phyloP scores from a whole-genome alignment of 2,329 filamentous ascomycete species.

The Metarhizium album region DNA sequence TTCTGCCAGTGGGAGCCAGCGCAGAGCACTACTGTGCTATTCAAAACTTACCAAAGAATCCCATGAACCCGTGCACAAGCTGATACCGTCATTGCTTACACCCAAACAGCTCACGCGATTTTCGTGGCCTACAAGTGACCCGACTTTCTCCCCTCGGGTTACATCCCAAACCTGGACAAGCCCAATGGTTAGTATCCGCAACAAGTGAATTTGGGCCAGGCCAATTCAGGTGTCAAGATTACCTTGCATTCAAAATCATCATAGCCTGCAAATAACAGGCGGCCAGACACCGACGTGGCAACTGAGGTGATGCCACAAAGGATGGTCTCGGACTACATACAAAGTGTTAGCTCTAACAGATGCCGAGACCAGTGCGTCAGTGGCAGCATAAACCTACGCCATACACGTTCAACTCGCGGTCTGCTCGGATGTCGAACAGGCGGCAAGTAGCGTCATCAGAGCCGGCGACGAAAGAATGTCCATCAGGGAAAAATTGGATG shows the following conservation, averaged over 20 bases:
- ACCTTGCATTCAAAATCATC: conserved; percentile 99
- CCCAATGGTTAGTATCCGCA: neutral
- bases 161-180: conserved; percentile 81
- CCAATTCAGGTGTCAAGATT: conserved; percentile 11
- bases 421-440: conserved; percentile 93
- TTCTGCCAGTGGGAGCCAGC: neutral
- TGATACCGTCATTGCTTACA: conserved; percentile 98
- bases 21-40: neutral
- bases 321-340: conserved; percentile 77
- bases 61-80: conserved; percentile 98
- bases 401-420: conserved; percentile 64
- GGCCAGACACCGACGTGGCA: conserved; percentile 91
- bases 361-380: neutral
- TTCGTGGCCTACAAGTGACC: conserved; percentile 92
- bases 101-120: conserved; percentile 98
- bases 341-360: conserved; percentile 10
- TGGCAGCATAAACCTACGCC: conserved; percentile 38
- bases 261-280: conserved; percentile 91
- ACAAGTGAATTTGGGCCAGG: too few species aligned
- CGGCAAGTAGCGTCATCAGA: conserved; percentile 97
- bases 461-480: conserved; percentile 94
- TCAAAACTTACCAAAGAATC: conserved; percentile 76
- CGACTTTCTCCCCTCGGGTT: conserved; percentile 91
- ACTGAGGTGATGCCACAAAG: conserved; percentile 97
- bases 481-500: conserved; percentile 98